phyloP scores from a whole-genome alignment of 768 basidiomycete species.

The Pleurotus eryngii region DNA sequence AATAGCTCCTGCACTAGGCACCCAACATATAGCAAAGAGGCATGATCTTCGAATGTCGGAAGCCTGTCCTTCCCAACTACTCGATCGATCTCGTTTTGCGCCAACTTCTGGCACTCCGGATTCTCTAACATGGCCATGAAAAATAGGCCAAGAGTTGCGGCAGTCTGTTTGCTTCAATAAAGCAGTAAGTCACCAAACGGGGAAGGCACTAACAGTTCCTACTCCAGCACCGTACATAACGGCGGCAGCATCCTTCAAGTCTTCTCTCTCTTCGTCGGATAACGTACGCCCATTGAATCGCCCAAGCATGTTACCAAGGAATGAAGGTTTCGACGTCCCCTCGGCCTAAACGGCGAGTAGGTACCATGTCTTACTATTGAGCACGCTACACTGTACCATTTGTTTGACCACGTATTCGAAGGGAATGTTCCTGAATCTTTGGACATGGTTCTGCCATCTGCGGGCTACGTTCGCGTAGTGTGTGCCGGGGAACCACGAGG shows the following conservation, averaged over 20 bases:
- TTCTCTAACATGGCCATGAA: slow-evolving; percentile 23
- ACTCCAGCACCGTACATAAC: background rate
- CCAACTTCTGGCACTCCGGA: slow-evolving; percentile 23
- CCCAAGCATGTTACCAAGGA: too few relatives aligned
- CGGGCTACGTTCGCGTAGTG: slow-evolving; percentile 4
- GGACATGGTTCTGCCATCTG: background rate
- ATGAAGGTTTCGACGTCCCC: too few relatives aligned
- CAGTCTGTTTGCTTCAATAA: background rate
- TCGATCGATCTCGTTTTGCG: slow-evolving; percentile 24
- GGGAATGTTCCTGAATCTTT: background rate
- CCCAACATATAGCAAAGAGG: slow-evolving; percentile 19
- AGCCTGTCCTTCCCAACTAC: slow-evolving; percentile 23
- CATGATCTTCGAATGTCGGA: slow-evolving; percentile 17
- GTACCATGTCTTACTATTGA: too few relatives aligned
- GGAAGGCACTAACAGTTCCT: background rate
- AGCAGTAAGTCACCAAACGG: background rate
- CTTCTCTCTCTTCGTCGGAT: background rate
- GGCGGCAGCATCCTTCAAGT: background rate
- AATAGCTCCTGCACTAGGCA: slow-evolving; percentile 20
- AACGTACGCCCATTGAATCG: background rate
- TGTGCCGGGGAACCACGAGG: slow-evolving; percentile 6
- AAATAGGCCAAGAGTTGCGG: slow-evolving; percentile 13
- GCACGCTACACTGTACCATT: background rate
- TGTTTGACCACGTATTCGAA: background rate
- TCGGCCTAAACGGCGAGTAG: too few relatives aligned